phyloP scores from a whole-genome alignment of 2,329 filamentous ascomycete genomes.

The Cryphonectria naterciae region DNA sequence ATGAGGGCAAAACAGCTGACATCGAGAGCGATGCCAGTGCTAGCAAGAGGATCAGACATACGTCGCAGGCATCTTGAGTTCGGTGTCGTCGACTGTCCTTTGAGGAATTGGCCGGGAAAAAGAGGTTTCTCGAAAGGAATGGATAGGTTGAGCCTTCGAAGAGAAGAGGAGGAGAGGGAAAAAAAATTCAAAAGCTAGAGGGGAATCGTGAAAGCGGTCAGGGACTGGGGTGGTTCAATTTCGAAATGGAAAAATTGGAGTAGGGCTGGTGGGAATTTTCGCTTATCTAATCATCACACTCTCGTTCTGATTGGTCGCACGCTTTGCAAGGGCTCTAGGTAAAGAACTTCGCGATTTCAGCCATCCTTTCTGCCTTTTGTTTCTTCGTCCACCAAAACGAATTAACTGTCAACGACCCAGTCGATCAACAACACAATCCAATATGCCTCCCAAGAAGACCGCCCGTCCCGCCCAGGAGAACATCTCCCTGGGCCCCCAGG shows the following conservation, averaged over 20 bases:
- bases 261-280: constrained; percentile 20
- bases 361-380: constrained; percentile 15
- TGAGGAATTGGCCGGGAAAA: not conserved
- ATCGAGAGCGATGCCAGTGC: constrained; percentile 24
- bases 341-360: constrained; percentile 18
- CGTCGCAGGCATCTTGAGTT: constrained; percentile 35
- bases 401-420: constrained; percentile 32
- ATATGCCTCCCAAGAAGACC: constrained; percentile 88
- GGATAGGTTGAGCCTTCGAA: constrained; percentile 35
- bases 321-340: constrained; percentile 4
- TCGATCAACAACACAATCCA: constrained; percentile 45
- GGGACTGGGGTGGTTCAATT: not conserved
- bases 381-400: constrained; percentile 19
- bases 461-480: constrained; percentile 88
- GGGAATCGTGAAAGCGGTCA: constrained; percentile 6
- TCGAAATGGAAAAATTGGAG: constrained; percentile 30
- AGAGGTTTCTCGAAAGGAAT: constrained; percentile 22
- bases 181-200: constrained; percentile 20
- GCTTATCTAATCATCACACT: constrained; percentile 9
- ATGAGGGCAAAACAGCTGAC: constrained; percentile 13
- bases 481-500: constrained; percentile 95
- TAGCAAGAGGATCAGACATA: constrained; percentile 35
- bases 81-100: constrained; percentile 37
- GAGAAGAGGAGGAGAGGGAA: constrained; percentile 17
- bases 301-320: constrained; percentile 18